Evolutionary conservation across 106 monocot species (phyloP).

Genomic region (Dendrobium chrysotoxum): DNA sequence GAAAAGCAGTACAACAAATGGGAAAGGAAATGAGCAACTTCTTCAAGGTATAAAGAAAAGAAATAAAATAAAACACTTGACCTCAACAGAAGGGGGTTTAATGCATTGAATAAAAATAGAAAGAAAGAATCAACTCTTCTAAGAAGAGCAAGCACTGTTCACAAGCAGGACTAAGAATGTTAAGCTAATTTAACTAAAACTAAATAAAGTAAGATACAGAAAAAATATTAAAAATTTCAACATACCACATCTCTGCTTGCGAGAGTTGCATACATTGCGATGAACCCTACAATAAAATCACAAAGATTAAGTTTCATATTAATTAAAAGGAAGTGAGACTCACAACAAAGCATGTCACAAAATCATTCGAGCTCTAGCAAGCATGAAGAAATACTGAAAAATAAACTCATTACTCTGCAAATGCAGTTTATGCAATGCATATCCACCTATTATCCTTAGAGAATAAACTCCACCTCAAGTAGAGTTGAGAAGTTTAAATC

Average conservation of each 20-base stretch:
- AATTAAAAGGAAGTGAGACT: not conserved
- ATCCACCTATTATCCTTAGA: not conserved
- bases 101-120: not conserved
- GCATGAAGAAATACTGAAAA: not conserved
- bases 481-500: not conserved
- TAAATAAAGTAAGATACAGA: not conserved
- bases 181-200: not conserved
- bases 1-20: conserved; percentile 2
- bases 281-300: conserved; percentile 29
- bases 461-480: not conserved
- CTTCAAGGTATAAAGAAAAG: not conserved
- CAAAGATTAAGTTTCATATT: not conserved
- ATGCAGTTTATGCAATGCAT: not conserved
- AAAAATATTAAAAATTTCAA: not conserved
- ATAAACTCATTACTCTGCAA: not conserved
- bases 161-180: not conserved
- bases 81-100: not conserved
- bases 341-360: not conserved
- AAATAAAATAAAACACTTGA: not conserved
- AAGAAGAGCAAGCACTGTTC: not conserved
- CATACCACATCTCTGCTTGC: conserved; percentile 34
- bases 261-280: conserved; percentile 36
- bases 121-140: not conserved
- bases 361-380: not conserved
- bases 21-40: not conserved